Base-by-base conservation (phyloP, 208 protist species). In the Trypanosoma brucei region DNA sequence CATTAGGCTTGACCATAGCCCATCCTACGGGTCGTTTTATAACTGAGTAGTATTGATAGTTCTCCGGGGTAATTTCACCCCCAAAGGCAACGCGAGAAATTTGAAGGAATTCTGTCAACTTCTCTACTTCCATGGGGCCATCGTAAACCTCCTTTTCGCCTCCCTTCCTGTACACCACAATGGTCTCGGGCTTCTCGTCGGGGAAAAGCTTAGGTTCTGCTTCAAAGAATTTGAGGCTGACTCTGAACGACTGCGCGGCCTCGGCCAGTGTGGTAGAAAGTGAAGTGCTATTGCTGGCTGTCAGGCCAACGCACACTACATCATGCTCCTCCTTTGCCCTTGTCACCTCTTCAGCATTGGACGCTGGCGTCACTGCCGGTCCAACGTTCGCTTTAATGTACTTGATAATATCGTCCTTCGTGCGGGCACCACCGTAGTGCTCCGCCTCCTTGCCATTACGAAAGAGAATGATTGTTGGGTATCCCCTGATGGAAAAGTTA, bases 401-500 rank as follows among this genome's bases (percentile, higher is more conserved):
- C 9, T 72, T 46, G 36, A 80, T 60, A 56, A 96, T 88, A 30
- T 59, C 76, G 34, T 73, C 61, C 2, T 81, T 76, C 22, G 71
- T 75, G 49, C 89, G 87, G 2, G 66, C 81, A 22, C 87, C 88
- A 13, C 66, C 68, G 83, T 93, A 96, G 52, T 67, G 50, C 48
- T 75, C 74, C 11, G 70, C 55, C 31, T 80, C 68, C 64, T 80
- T 67, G 38, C 88, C 92, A 14, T 92, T 82, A 42, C 81, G 83
- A 63, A 97, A 93, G 39, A 97, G 53, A 39, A 85, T 68, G 37
- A 97, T 65, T 3, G 89, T 94, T 3, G 92, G 92, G 58, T 78
- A 95, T 5, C 89, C 89, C 46, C 87, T 78, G 40, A 97, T 79
- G 30, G 73, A 77, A 62, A 81, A 91, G 52, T 76, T 69, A 36